Evolutionary conservation across 108 stramenopile species (phyloP).

Genomic region (Stephanodiscus minutulus): DNA sequence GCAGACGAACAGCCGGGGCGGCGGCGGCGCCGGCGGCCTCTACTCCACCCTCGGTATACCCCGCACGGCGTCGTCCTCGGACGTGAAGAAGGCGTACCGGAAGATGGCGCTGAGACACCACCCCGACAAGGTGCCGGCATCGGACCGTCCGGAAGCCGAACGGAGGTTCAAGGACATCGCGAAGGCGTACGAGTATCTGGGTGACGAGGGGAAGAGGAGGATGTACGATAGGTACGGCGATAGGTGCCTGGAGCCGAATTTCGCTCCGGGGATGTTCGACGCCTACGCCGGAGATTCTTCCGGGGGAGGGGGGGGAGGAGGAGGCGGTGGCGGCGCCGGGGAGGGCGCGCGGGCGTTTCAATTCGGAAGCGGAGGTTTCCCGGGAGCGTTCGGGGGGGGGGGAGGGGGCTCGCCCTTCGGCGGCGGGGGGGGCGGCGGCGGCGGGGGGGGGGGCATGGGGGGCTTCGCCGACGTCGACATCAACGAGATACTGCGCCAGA

Average conservation of each 20-base stretch:
- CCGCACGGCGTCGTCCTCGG: slow-evolving; percentile 51
- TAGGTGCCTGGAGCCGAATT: slow-evolving; percentile 75
- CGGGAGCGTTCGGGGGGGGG: slow-evolving; percentile 26
- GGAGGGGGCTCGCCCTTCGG: slow-evolving; percentile 26
- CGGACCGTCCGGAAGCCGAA: slow-evolving; percentile 54
- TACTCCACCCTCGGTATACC: slow-evolving; percentile 65
- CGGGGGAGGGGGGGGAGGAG: slow-evolving; percentile 15
- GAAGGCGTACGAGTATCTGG: slow-evolving; percentile 92
- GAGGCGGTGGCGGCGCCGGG: slow-evolving; percentile 16
- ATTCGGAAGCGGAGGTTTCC: slow-evolving; percentile 22
- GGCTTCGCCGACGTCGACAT: slow-evolving; percentile 49
- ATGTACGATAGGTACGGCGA: slow-evolving; percentile 95
- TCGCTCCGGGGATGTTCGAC: slow-evolving; percentile 30
- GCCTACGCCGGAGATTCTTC: slow-evolving; percentile 14
- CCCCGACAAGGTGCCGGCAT: slow-evolving; percentile 85
- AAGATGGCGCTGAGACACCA: slow-evolving; percentile 85
- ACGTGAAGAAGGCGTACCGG: slow-evolving; percentile 85
- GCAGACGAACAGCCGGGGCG: too few species aligned
- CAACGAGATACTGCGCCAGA: slow-evolving; percentile 49
- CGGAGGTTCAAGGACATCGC: slow-evolving; percentile 91
- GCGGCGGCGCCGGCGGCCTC: slow-evolving; percentile 34
- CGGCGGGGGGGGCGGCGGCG: neutral
- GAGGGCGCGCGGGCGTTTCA: slow-evolving; percentile 22
- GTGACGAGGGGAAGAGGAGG: slow-evolving; percentile 88
- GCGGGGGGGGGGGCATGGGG: slow-evolving; percentile 8